phyloP scores from a whole-genome alignment of 23 red algal species.

The Gracilaria domingensis region DNA sequence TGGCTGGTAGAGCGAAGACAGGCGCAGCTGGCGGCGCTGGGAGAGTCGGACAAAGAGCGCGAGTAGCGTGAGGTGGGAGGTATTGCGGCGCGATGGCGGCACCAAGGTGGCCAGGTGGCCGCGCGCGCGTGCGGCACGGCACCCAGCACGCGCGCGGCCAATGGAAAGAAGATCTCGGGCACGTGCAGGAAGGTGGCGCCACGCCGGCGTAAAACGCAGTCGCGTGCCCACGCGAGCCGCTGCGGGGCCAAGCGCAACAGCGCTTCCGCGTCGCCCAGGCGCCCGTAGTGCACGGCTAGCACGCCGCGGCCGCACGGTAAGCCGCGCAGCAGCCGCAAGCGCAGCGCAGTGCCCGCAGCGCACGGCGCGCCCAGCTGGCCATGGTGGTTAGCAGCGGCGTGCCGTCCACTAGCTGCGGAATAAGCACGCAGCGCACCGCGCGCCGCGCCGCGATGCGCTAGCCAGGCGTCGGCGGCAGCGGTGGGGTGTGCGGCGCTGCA shows the following conservation, averaged over 20 bases:
- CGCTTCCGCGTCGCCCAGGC: neutral
- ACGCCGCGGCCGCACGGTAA: no score
- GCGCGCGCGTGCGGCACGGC: slow-evolving; percentile 12
- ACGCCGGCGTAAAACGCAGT: neutral
- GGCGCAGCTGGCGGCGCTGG: neutral
- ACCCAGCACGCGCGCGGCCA: neutral
- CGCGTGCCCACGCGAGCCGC: neutral
- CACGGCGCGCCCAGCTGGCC: no score
- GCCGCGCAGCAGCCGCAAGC: no score
- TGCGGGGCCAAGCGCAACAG: neutral
- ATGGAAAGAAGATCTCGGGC: slow-evolving; percentile 5
- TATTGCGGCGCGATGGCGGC: neutral
- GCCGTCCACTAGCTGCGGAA: no score
- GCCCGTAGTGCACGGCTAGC: no score
- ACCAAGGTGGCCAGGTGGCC: neutral
- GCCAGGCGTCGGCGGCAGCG: neutral
- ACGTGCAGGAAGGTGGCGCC: slow-evolving; percentile 3
- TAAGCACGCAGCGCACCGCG: neutral
- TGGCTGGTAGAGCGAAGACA: neutral
- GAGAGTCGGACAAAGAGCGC: slow-evolving; percentile 15
- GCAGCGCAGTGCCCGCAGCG: no score
- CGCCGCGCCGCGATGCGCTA: neutral
- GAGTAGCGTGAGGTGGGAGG: neutral
- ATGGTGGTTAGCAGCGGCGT: no score
- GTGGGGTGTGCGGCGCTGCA: no score